Base-by-base conservation (phyloP, 306 rosid genomes). In the Vigna mungo region DNA sequence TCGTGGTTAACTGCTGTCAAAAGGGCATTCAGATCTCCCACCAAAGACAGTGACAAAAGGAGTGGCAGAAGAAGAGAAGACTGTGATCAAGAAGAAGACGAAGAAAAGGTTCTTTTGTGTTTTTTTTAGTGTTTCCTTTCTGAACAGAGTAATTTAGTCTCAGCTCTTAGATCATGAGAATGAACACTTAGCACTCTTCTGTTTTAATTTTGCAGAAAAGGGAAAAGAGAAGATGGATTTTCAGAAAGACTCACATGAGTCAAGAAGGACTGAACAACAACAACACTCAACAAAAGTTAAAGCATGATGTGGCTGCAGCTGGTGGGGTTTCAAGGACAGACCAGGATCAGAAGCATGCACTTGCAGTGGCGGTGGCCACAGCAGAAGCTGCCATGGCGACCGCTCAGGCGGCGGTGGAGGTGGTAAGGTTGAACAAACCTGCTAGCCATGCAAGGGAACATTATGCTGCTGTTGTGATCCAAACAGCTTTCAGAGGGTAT, bases 21-120 rank as follows among this genome's bases (percentile, higher is more conserved):
- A 95, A 90, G 99, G 43, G 99, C 97, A 55, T 95, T 95, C 87
- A 91, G 99, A 91, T 92, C 99, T 89, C 99, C 99, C 6, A 87
- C 97, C 21, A 95, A 95, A 84, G 97, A 91, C 52, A 39, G 27
- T 73, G 89, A 83, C 16, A 80, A 76, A 47, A 83, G 72, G 23
- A 80, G 68, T 66, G 47, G 41, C 56, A 84, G 80, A 71, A 84
- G 82, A 63, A 80, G 84, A 72, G 84, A 84, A 11, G 83, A 78
- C 17, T 78, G 48, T 72, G 85, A 83, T 77, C 87, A 86, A 69
- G 89, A 86, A 77, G 89, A 87, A 55, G 97, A 95, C 41, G 97
- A 95, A 65, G 96, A 92, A 5, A 95, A 95, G 96, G 97, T 91
- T 2, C 2, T 49, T 65, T 48, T 20, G 2, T 25, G 18, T 25